phyloP scores from a whole-genome alignment of 2,329 filamentous ascomycete genomes.

The Fusarium sacchari region DNA sequence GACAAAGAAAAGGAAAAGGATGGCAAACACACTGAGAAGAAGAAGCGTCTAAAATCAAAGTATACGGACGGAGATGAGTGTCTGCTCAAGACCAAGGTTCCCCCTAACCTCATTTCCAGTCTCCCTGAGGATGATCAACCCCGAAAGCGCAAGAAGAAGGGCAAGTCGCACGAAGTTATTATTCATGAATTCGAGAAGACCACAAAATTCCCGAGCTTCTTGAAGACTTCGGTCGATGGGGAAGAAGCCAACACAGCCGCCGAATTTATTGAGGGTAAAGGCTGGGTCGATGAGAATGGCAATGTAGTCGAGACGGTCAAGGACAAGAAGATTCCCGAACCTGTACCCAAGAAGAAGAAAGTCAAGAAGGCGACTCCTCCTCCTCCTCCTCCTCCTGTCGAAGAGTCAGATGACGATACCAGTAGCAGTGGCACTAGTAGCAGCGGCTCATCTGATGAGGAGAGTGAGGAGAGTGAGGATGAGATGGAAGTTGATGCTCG shows the following conservation, averaged over 20 bases:
- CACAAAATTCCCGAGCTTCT: constrained; percentile 82
- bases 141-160: constrained; percentile 70
- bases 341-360: constrained; percentile 41
- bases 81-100: constrained; percentile 83
- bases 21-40: constrained; percentile 65
- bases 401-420: constrained; percentile 46
- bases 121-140: constrained; percentile 53
- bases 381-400: constrained; percentile 31
- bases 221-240: constrained; percentile 63
- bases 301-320: constrained; percentile 74
- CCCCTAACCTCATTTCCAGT: constrained; percentile 58
- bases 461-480: constrained; percentile 45
- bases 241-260: constrained; percentile 50
- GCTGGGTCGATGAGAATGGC: constrained; percentile 86
- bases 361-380: constrained; percentile 30
- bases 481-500: constrained; percentile 20
- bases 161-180: constrained; percentile 63
- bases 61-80: constrained; percentile 85
- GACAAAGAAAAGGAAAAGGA: constrained; percentile 57
- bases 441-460: constrained; percentile 49
- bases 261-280: constrained; percentile 83
- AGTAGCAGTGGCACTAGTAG: constrained; percentile 49
- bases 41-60: constrained; percentile 74
- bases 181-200: constrained; percentile 93
- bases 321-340: constrained; percentile 44